Conservation (phyloP, 2,329 filamentous ascomycete genomes). For the Colletotrichum sp. region DNA sequence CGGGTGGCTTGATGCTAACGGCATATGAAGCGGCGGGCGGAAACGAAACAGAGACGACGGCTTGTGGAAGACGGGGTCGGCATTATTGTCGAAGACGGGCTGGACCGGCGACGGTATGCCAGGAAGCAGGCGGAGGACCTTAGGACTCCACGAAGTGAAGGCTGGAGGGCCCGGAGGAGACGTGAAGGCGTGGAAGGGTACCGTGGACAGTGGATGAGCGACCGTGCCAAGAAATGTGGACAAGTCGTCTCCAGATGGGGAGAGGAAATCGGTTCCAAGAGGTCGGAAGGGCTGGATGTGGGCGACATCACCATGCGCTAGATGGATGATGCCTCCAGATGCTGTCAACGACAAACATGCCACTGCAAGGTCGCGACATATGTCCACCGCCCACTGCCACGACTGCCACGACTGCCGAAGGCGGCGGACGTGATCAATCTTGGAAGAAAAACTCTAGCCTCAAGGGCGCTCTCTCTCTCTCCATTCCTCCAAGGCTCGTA, state of each 20-base stretch:
- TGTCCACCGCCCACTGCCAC: neutral
- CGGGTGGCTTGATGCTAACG: neutral
- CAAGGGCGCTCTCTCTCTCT: neutral
- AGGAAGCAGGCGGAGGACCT: neutral
- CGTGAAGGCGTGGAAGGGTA: neutral
- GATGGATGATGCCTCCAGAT: constrained; percentile 13
- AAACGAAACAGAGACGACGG: constrained; percentile 17
- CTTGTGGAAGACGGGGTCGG: neutral
- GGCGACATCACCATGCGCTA: neutral
- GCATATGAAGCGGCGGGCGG: neutral
- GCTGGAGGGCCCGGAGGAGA: neutral
- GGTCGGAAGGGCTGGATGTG: constrained; percentile 1
- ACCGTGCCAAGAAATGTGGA: constrained; percentile 1
- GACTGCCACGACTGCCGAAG: neutral
- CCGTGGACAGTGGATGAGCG: neutral
- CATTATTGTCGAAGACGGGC: constrained; percentile 5
- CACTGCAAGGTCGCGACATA: neutral
- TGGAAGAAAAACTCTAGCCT: neutral
- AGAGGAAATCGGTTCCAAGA: constrained; percentile 1
- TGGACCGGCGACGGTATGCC: neutral
- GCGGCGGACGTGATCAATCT: neutral
- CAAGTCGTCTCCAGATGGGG: neutral
- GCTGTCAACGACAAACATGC: constrained; percentile 13
- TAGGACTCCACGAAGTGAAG: neutral
- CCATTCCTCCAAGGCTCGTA: constrained; percentile 7